Conservation (phyloP, 148 eudicot genomes). For the Cornus suecica region DNA sequence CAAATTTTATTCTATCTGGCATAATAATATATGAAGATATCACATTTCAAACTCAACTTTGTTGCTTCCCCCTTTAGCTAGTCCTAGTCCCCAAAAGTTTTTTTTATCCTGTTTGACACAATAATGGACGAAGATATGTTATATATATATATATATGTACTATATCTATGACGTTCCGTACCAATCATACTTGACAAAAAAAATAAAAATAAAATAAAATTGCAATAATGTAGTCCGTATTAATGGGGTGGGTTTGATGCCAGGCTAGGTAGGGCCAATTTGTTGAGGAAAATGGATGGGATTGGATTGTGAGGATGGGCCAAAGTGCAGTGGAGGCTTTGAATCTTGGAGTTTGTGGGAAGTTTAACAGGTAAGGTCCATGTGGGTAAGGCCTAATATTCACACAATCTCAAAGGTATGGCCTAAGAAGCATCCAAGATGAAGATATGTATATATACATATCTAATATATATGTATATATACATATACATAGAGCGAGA, state of each 20-base stretch:
- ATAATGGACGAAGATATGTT: too few species aligned
- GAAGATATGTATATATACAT: too few species aligned
- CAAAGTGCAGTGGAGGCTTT: constrained; percentile 8
- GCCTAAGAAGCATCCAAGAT: background rate
- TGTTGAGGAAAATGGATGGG: background rate
- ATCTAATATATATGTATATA: too few species aligned
- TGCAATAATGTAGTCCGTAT: background rate
- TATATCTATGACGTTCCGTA: background rate
- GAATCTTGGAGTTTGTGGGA: constrained; percentile 7
- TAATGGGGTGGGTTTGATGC: background rate
- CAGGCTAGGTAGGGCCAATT: background rate
- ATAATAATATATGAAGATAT: too few species aligned
- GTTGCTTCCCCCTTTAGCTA: too few species aligned
- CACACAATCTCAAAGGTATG: background rate
- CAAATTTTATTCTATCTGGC: too few species aligned
- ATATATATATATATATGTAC: background rate
- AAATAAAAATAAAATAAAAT: too few species aligned
- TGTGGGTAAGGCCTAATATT: constrained; percentile 3
- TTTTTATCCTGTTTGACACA: too few species aligned
- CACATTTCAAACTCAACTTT: too few species aligned
- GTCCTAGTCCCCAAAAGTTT: too few species aligned
- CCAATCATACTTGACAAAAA: background rate
- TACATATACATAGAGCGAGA: background rate
- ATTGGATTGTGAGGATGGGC: constrained; percentile 9
- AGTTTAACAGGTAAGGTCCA: constrained; percentile 13